Percentiles rank a stretch among this genome's conserved stretches.
Conservation (phyloP, 1,284 basidiomycete genomes). For the Apiotrichum akiyoshidainum region DNA sequence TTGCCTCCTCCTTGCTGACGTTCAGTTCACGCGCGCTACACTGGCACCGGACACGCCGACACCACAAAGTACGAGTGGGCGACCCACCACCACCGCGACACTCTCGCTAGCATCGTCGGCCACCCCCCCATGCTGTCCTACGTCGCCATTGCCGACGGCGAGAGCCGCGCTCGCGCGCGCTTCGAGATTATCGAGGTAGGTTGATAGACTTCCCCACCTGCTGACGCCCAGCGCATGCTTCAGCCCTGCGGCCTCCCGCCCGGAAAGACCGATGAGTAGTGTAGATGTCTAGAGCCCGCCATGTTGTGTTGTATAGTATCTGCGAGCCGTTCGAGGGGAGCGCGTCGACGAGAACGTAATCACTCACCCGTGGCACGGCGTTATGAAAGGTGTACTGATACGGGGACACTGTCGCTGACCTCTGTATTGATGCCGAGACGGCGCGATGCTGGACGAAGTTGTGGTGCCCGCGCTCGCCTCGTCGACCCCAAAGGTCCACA, state of each 20-base stretch:
- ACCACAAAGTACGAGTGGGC: conserved; percentile 95
- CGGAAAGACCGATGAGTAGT: conserved; percentile 76
- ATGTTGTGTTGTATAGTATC: conserved; percentile 17
- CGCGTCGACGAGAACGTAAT: too few species aligned
- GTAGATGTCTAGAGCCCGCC: background rate
- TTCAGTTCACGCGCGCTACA: conserved; percentile 92
- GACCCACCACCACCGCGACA: conserved; percentile 95
- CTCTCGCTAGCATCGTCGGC: conserved; percentile 83
- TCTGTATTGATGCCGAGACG: too few species aligned
- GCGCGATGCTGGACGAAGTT: too few species aligned
- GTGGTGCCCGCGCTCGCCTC: too few species aligned
- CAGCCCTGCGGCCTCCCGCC: conserved; percentile 98
- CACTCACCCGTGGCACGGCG: too few species aligned
- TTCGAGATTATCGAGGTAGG: conserved; percentile 94
- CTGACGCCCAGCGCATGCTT: conserved; percentile 72
- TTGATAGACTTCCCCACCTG: conserved; percentile 2
- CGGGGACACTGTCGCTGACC: too few species aligned
- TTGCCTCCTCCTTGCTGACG: conserved; percentile 15
- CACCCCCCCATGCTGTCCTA: conserved; percentile 83
- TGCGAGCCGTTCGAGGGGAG: too few species aligned
- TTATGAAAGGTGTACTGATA: too few species aligned
- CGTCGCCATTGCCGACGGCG: conserved; percentile 88
- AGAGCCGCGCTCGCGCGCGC: conserved; percentile 79
- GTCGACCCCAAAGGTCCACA: too few species aligned
- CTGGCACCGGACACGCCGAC: conserved; percentile 91